phyloP scores from a whole-genome alignment of 768 basidiomycete species.

The Floccularia luteovirens region DNA sequence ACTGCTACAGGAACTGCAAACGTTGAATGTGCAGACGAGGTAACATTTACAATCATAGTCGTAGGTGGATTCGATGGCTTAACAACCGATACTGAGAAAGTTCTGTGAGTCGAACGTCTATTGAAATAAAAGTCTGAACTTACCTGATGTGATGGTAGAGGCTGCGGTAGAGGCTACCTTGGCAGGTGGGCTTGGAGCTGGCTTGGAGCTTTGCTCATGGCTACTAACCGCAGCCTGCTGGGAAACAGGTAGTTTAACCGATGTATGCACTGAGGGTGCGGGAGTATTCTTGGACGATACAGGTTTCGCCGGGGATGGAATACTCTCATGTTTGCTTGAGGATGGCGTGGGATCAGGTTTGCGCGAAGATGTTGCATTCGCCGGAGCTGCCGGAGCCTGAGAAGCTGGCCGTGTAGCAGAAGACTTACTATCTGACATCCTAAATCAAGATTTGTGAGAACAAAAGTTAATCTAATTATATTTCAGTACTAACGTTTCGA shows the following conservation, averaged over 20 bases:
- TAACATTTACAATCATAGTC: conserved; percentile 10
- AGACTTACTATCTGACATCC: background rate
- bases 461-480: no score
- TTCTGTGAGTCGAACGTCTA: background rate
- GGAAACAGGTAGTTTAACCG: no score
- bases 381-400: no score
- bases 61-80: conserved; percentile 1
- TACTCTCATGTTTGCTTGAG: no score
- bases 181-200: conserved; percentile 3
- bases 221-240: no score
- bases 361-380: no score
- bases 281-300: background rate
- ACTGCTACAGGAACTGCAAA: conserved; percentile 33
- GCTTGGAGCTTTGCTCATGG: no score
- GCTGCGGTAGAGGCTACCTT: conserved; percentile 4
- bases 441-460: no score
- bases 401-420: no score
- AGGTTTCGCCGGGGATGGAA: background rate
- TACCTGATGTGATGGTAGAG: conserved; percentile 11
- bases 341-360: background rate
- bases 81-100: background rate
- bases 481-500: no score
- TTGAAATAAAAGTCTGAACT: background rate
- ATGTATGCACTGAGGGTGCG: conserved; percentile 1
- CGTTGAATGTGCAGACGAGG: conserved; percentile 28